Evolutionary conservation across 2,329 filamentous ascomycete genomes (phyloP), one percentile per base, ranked within the genome.

Genomic region (Alternaria consortialis): DNA sequence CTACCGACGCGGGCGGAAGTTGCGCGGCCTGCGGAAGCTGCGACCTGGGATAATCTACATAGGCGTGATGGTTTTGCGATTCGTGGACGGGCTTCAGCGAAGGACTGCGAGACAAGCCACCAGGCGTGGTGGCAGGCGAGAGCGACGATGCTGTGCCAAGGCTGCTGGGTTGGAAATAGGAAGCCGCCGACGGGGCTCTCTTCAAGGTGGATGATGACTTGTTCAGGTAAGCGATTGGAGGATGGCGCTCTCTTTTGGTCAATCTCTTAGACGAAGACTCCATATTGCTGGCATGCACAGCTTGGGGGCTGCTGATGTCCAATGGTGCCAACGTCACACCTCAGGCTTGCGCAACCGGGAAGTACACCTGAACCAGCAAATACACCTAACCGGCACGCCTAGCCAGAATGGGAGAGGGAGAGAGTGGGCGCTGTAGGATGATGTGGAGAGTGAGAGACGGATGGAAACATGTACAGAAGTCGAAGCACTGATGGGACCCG

Each of bases 221-320:
- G 53, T 68, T 68, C 34, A 66, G 43, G 40, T 68, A 68, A 15
- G 66, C 65, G 36, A 69, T 63, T 37, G 69, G 69, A 34, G 67
- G 65, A 48, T 58, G 53, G 29, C 66, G 61, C 31, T 63, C 63
- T 53, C 64, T 64, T 57, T 71, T 72, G 56, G 56, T 64, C 55
- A 70, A 44, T 25, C 67, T 55, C 29, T 15, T 25, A 15, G 31
- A 23, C 32, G 65, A 55, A 56, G 62, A 63, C 64, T 69, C 65
- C 62, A 66, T 71, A 48, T 25, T 57, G 53, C 52, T 50, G 55
- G 20, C 50, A 46, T 40, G 20, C 37, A 44, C 31, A 42, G 46
- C 20, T 20, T 20, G 20, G 46, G 47, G 40, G 55, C 20, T 20
- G 55, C 48, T 50, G 59, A 31, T 46, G 59, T 17, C 55, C 42